These are phyloP conservation scores for Metschnikowia arizonensis DNA, from an alignment of 805 yeast genomes.

Conservation along the genomic window DNA sequence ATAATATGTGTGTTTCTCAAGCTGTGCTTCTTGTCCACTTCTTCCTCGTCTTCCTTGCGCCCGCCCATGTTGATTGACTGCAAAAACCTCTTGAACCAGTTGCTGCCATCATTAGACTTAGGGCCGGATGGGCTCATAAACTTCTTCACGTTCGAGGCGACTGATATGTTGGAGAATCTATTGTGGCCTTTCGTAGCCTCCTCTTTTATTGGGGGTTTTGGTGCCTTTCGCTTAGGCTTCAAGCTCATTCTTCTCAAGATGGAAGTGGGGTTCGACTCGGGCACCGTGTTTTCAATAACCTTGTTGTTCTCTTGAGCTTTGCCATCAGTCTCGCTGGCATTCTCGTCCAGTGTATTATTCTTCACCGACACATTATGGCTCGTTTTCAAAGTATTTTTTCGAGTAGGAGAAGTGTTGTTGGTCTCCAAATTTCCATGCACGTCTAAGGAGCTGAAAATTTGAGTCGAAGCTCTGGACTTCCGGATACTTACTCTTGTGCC, in stretches of 20 bases:
- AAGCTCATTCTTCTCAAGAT: slow-evolving; percentile 27
- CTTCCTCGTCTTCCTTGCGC: slow-evolving; percentile 9
- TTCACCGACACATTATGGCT: not conserved
- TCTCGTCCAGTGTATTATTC: not conserved
- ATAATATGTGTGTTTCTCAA: slow-evolving; percentile 26
- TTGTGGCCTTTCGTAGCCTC: slow-evolving; percentile 18
- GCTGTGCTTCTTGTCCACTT: slow-evolving; percentile 3
- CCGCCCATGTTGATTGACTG: slow-evolving; percentile 20
- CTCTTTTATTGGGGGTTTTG: slow-evolving; percentile 29
- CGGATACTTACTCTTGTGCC: slow-evolving; percentile 14
- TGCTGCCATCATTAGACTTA: slow-evolving; percentile 14
- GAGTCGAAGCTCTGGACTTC: slow-evolving; percentile 26
- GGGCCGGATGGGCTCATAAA: slow-evolving; percentile 10
- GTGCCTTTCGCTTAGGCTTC: slow-evolving; percentile 39
- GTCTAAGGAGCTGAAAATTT: slow-evolving; percentile 28
- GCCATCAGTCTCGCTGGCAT: not conserved
- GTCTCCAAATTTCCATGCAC: slow-evolving; percentile 11
- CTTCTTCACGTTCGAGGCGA: slow-evolving; percentile 12
- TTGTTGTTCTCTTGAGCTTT: not conserved
- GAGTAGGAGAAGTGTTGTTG: not conserved
- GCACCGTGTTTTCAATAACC: not conserved
- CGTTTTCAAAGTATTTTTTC: not conserved
- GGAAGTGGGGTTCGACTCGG: not conserved
- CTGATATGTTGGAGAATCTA: slow-evolving; percentile 37
- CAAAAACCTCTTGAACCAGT: slow-evolving; percentile 39